These are phyloP conservation scores for Acanthamoeba rhysodes DNA, from an alignment of 208 protist species.

Conservation along the genomic window DNA sequence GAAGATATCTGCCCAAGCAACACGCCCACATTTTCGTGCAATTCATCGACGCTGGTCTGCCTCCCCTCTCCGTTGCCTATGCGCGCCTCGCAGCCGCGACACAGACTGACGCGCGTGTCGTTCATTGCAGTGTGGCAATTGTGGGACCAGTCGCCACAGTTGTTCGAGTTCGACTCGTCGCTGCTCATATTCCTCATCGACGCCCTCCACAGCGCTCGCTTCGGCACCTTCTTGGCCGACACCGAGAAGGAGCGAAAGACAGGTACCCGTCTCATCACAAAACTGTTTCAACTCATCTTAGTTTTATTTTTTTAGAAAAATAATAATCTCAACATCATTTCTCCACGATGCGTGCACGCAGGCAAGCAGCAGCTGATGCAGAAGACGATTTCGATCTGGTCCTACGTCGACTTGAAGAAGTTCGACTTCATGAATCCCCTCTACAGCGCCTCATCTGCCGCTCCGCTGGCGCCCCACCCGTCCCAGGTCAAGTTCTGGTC, in stretches of 20 bases:
- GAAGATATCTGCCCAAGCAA: constrained; percentile 28
- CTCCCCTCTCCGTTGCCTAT: too few species aligned
- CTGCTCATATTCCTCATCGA: constrained; percentile 67
- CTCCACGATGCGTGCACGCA: not conserved
- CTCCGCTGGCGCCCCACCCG: constrained; percentile 23
- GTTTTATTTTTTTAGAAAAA: too few species aligned
- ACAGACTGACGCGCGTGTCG: not conserved
- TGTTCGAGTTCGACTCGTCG: constrained; percentile 63
- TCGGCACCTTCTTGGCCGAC: constrained; percentile 68
- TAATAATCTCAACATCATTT: too few species aligned
- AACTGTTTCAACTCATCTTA: too few species aligned
- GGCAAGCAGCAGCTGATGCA: constrained; percentile 62
- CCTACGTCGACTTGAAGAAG: constrained; percentile 9
- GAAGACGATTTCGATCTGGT: constrained; percentile 59
- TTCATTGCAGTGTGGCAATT: constrained; percentile 53
- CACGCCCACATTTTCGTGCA: constrained; percentile 39
- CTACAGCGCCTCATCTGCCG: not conserved
- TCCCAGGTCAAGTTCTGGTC: constrained; percentile 71
- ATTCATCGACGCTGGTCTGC: constrained; percentile 8
- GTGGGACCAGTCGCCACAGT: constrained; percentile 63
- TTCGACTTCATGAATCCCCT: not conserved
- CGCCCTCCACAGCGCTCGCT: constrained; percentile 45
- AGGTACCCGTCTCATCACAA: not conserved
- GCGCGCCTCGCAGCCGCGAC: too few species aligned
- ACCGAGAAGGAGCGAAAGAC: constrained; percentile 69